A percentile compares a stretch with the other conserved stretches of the same genome.
Conservation (phyloP, 2,329 filamentous ascomycete genomes). For the Stagonosporopsis rhizophila region DNA sequence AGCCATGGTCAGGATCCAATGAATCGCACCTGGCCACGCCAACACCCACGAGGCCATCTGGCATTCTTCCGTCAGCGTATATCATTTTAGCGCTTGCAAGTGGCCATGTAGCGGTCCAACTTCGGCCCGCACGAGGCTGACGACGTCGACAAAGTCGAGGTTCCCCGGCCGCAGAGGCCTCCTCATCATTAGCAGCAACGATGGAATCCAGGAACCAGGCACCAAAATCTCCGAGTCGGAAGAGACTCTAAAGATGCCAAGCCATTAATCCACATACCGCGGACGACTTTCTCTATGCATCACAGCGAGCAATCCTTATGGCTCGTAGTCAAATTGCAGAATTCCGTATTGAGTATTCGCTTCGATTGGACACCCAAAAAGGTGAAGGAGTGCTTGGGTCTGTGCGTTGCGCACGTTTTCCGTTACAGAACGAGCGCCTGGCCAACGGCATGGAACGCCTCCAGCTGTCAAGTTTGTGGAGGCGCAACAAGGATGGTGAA, state of each 20-base stretch:
- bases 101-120: slow-evolving; percentile 7
- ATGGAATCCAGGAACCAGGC: slow-evolving; percentile 15
- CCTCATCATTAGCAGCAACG: slow-evolving; percentile 5
- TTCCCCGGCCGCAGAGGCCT: slow-evolving; percentile 3
- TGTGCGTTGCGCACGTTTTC: slow-evolving; percentile 26
- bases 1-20: background rate
- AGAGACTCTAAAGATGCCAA: slow-evolving; percentile 5
- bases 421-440: slow-evolving; percentile 17
- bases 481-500: background rate
- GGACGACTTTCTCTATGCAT: background rate
- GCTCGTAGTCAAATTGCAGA: slow-evolving; percentile 19
- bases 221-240: slow-evolving; percentile 14
- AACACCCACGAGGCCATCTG: background rate
- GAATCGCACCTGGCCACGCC: slow-evolving; percentile 4
- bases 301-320: background rate
- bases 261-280: slow-evolving; percentile 5
- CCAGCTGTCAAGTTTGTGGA: background rate
- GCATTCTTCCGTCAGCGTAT: slow-evolving; percentile 10
- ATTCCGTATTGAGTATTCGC: slow-evolving; percentile 14
- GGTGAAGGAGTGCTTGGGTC: slow-evolving; percentile 29
- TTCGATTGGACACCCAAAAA: slow-evolving; percentile 18
- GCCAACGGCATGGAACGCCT: slow-evolving; percentile 5
- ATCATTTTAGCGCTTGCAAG: slow-evolving; percentile 3
- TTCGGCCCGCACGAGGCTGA: slow-evolving; percentile 2
- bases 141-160: slow-evolving; percentile 9